A percentile compares a stretch with the other conserved stretches of the same genome.
Conservation (phyloP, 768 basidiomycete species). For the Pleurotus cornucopiae region DNA sequence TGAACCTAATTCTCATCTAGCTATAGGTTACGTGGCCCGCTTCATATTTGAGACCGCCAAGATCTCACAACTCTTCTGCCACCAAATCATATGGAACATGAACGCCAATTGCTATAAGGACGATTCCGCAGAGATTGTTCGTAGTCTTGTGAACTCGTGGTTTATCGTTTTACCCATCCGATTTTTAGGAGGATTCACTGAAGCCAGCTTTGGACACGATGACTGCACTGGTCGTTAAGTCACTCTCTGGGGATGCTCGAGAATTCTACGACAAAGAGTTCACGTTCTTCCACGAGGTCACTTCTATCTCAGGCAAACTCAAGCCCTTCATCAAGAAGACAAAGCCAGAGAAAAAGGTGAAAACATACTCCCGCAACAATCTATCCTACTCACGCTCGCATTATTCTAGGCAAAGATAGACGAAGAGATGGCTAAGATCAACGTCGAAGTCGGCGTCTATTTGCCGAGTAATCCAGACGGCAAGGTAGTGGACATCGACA, state of each 20-base stretch:
- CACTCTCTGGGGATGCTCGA: constrained; percentile 84
- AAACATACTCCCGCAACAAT: neutral
- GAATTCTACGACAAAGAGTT: constrained; percentile 95
- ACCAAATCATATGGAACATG: constrained; percentile 99
- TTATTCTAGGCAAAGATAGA: constrained; percentile 86
- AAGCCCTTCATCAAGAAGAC: constrained; percentile 94
- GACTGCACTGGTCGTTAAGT: constrained; percentile 73
- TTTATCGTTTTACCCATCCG: neutral
- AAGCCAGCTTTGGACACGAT: constrained; percentile 92
- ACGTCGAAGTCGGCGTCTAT: constrained; percentile 93
- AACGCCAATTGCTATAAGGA: constrained; percentile 96
- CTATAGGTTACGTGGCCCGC: constrained; percentile 81
- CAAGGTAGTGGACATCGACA: constrained; percentile 93
- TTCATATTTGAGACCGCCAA: constrained; percentile 98
- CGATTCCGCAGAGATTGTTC: constrained; percentile 78
- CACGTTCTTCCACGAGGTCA: constrained; percentile 92
- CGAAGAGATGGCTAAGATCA: constrained; percentile 97
- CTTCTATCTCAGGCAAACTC: constrained; percentile 96
- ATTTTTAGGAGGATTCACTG: constrained; percentile 82
- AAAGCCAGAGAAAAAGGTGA: constrained; percentile 94
- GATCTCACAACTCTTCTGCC: constrained; percentile 96
- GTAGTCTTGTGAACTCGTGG: constrained; percentile 16
- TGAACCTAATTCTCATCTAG: neutral
- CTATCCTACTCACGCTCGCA: neutral
- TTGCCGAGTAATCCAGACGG: constrained; percentile 98